Conservation (phyloP, 2,329 filamentous ascomycete genomes). For the Fusarium oligoseptatum region DNA sequence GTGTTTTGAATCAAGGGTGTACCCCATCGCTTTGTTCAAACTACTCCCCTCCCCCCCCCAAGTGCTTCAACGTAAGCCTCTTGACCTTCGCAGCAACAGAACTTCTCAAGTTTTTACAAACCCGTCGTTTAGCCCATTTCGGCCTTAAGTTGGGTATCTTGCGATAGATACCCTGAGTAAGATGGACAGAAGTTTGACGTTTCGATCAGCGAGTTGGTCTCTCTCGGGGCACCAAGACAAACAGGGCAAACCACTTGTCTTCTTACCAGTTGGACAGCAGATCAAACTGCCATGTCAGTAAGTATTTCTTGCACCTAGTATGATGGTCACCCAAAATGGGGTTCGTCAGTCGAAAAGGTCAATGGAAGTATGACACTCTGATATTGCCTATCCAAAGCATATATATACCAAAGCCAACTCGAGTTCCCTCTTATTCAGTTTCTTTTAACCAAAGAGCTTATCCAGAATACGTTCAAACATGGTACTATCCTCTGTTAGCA, state of each 20-base stretch:
- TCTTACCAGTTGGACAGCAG: background rate
- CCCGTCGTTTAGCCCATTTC: no score
- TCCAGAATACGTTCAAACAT: slow-evolving; percentile 36
- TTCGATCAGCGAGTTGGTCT: background rate
- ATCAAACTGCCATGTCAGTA: background rate
- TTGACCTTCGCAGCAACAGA: background rate
- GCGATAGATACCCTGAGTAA: no score
- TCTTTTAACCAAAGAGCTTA: slow-evolving; percentile 30
- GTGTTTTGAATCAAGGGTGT: background rate
- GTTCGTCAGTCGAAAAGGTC: background rate
- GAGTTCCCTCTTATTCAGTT: background rate
- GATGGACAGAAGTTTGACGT: no score
- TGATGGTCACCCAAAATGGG: background rate
- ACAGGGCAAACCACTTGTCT: background rate
- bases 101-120: background rate
- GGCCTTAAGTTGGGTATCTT: no score
- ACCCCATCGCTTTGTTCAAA: no score
- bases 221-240: background rate
- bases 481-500: slow-evolving; percentile 26
- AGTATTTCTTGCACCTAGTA: background rate
- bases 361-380: background rate
- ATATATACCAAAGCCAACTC: background rate
- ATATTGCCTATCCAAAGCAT: background rate
- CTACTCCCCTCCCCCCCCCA: no score
- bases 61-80: background rate